A percentile compares a stretch with the other conserved stretches of the same genome.
These are phyloP conservation scores for Fusarium longipes DNA, from an alignment of 2,329 filamentous ascomycete genomes.

Conservation along the genomic window DNA sequence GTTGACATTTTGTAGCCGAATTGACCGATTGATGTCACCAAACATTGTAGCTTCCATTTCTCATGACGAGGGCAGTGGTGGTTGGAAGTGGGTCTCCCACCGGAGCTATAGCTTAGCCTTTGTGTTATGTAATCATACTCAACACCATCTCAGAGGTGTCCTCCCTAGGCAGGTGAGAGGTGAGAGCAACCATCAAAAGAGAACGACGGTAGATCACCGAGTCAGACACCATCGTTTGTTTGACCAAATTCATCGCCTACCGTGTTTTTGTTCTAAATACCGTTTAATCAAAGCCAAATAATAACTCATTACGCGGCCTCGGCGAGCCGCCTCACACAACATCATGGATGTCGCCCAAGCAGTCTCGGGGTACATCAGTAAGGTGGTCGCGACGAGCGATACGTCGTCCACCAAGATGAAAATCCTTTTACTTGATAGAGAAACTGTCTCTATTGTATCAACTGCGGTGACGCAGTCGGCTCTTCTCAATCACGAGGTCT, in stretches of 20 bases:
- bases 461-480: constrained; percentile 96
- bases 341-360: constrained; percentile 94
- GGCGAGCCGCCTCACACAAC: constrained; percentile 35
- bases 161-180: constrained; percentile 15
- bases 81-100: constrained; percentile 7
- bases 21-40: constrained; percentile 31
- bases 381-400: constrained; percentile 84
- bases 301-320: constrained; percentile 22
- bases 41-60: constrained; percentile 7
- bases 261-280: not conserved
- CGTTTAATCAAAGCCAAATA: not conserved
- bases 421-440: constrained; percentile 91
- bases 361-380: constrained; percentile 93
- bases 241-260: not conserved
- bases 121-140: constrained; percentile 33
- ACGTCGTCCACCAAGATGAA: constrained; percentile 92
- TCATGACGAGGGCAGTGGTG: constrained; percentile 24
- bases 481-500: constrained; percentile 95
- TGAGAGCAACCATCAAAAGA: constrained; percentile 17
- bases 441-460: constrained; percentile 93
- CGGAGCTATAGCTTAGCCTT: not conserved
- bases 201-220: constrained; percentile 1
- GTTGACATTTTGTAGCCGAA: constrained; percentile 3
- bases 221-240: not conserved
- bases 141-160: constrained; percentile 33